A percentile compares a stretch with the other conserved stretches of the same genome.
Conservation (phyloP, 2,329 filamentous ascomycete genomes). For the Coniochaeta sp. region DNA sequence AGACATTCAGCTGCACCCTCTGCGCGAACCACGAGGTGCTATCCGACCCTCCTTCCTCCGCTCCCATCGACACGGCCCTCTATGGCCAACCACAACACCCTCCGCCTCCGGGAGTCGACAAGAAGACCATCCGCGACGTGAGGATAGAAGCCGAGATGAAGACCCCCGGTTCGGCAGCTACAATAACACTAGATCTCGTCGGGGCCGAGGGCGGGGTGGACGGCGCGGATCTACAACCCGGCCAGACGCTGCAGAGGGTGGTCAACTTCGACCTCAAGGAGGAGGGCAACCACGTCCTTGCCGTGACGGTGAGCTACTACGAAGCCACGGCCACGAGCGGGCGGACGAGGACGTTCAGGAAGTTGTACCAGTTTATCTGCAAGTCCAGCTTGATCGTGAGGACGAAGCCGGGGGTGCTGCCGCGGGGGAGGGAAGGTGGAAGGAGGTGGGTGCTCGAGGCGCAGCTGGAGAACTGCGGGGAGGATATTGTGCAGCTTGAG, state of each 20-base stretch:
- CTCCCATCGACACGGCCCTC: conserved; percentile 1
- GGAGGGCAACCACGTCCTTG: conserved; percentile 87
- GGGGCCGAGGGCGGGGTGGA: conserved; percentile 8
- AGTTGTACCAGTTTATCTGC: conserved; percentile 94
- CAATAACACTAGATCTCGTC: conserved; percentile 60
- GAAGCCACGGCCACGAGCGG: conserved; percentile 68
- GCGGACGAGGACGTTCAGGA: conserved; percentile 79
- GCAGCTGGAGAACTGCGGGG: conserved; percentile 90
- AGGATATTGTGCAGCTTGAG: conserved; percentile 74
- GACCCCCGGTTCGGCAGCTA: conserved; percentile 58
- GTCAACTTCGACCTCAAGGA: conserved; percentile 86
- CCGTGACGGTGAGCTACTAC: conserved; percentile 90
- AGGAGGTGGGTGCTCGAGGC: conserved; percentile 75
- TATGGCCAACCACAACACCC: conserved; percentile 5
- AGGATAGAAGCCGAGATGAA: conserved; percentile 91
- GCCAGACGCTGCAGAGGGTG: conserved; percentile 70
- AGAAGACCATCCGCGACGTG: conserved; percentile 62
- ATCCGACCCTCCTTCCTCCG: not conserved
- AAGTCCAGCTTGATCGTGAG: conserved; percentile 84
- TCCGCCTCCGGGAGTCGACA: conserved; percentile 13
- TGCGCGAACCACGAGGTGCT: conserved; percentile 90
- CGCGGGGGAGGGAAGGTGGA: conserved; percentile 19
- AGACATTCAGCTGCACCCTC: conserved; percentile 88
- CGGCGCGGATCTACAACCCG: conserved; percentile 48
- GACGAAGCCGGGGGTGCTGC: conserved; percentile 71